These are phyloP conservation scores for Lotus japonicus DNA, from an alignment of 306 rosid species.

Conservation along the genomic window DNA sequence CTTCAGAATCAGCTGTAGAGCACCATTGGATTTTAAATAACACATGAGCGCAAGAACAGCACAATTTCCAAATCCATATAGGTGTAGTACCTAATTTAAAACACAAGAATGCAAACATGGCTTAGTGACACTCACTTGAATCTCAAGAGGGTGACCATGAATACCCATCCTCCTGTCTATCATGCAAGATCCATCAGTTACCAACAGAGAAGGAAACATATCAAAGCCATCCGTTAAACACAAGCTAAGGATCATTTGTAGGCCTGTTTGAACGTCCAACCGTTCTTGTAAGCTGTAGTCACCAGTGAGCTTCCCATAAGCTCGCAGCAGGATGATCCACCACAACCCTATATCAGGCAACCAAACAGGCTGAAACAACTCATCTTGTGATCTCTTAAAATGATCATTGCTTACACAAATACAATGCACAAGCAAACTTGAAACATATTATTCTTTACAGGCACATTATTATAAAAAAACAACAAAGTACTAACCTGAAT, in stretches of 20 bases:
- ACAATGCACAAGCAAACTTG: not conserved
- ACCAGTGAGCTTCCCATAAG: constrained; percentile 86
- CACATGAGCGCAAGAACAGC: not conserved
- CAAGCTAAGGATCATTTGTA: constrained; percentile 81
- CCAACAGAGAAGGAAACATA: constrained; percentile 91
- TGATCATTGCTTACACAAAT: not conserved
- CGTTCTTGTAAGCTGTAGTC: constrained; percentile 80
- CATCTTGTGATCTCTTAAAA: not conserved
- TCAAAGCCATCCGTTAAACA: constrained; percentile 90
- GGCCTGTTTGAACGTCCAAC: constrained; percentile 90
- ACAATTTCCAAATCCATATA: not conserved
- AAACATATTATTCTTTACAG: not conserved
- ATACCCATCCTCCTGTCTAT: constrained; percentile 98
- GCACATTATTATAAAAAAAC: not conserved
- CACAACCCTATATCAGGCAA: constrained; percentile 67
- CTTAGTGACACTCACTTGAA: constrained; percentile 60
- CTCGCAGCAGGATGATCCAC: constrained; percentile 92
- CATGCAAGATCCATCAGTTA: constrained; percentile 99
- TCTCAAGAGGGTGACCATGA: constrained; percentile 98
- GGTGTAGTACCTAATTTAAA: not conserved
- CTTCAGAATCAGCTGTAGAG: not conserved
- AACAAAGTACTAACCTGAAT: constrained; percentile 60
- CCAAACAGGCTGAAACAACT: not conserved
- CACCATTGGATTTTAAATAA: not conserved
- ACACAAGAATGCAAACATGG: not conserved